Base-by-base conservation (phyloP, 176 grass and related monocot genomes). In the Melocanna baccifera region DNA sequence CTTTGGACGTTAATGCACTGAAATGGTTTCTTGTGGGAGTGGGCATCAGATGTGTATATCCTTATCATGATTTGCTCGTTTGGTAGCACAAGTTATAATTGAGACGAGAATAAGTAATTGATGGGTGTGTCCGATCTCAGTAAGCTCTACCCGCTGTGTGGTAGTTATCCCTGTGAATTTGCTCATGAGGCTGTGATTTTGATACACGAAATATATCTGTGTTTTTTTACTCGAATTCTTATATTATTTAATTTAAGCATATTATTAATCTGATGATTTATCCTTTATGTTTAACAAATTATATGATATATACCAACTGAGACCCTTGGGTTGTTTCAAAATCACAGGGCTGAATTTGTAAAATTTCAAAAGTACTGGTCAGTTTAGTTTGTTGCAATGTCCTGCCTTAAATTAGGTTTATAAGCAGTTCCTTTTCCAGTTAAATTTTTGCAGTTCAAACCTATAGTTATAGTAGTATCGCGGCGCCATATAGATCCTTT, bases 11-110 rank as follows among this genome's bases (percentile, higher is more conserved):
- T 87, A 28, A 40, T 69, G 40, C 48, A 48, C 39, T 48, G 39
- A 66, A 79, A 45, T 68, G 37, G 47, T 81, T 81, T 75, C 69
- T 67, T 81, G 50, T 87, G 58, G 78, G 26, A 67, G 26, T 55
- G 69, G 1, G 22, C 42, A 84, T 75, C 42, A 18, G 22, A 65
- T 84, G 46, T 81, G 78, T 67, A 37, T 32, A 37, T 30, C 22
- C 71, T 84, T 50, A 19, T 43, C n/a, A n/a, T 72, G 30, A 9
- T 71, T 78, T 12, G 15, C 75, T 71, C 79, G 62, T 62, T 62
- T 39, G 13, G 71, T 77, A 11, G 30, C 46, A 88, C 23, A 2
- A 22, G 47, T 62, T 84, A 65, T 40, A 64, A 14, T 7, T 26
- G 26, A 63, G 67, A 79, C 18, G 41, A 12, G 9, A 48, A 62